phyloP scores from a whole-genome alignment of 2,329 filamentous ascomycete genomes.

The Fusarium sp. region DNA sequence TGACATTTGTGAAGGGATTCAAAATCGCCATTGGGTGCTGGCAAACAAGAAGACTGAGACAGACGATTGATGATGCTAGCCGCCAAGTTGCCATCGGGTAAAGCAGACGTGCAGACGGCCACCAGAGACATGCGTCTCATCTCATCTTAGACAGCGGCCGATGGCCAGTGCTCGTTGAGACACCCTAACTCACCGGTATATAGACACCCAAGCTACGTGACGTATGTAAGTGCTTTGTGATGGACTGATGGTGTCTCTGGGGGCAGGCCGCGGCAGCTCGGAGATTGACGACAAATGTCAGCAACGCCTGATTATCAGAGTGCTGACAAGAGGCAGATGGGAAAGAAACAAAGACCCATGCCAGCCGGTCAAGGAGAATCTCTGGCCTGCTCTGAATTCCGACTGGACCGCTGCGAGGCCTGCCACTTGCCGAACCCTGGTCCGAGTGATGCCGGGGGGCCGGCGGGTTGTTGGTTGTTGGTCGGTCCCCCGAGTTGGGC shows the following conservation, averaged over 20 bases:
- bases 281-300: constrained; percentile 6
- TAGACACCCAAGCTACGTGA: too few species aligned
- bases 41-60: neutral
- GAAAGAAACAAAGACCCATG: constrained; percentile 7
- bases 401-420: constrained; percentile 14
- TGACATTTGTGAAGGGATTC: neutral
- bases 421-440: constrained; percentile 20
- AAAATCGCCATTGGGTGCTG: neutral
- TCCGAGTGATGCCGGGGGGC: constrained; percentile 33
- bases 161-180: neutral
- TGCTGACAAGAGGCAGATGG: neutral
- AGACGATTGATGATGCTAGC: neutral
- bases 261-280: neutral
- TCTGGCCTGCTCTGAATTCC: constrained; percentile 18
- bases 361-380: constrained; percentile 8
- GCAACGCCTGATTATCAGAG: constrained; percentile 1
- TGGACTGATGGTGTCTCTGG: too few species aligned
- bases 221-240: too few species aligned
- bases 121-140: constrained; percentile 37
- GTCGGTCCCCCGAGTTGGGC: constrained; percentile 24
- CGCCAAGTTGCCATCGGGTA: neutral
- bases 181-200: neutral
- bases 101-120: constrained; percentile 4
- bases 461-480: constrained; percentile 22
- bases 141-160: constrained; percentile 16